Percentiles rank a stretch among this genome's conserved stretches.
These are phyloP conservation scores for Spiraea crenata DNA, from an alignment of 331 rosid species.

Conservation along the genomic window DNA sequence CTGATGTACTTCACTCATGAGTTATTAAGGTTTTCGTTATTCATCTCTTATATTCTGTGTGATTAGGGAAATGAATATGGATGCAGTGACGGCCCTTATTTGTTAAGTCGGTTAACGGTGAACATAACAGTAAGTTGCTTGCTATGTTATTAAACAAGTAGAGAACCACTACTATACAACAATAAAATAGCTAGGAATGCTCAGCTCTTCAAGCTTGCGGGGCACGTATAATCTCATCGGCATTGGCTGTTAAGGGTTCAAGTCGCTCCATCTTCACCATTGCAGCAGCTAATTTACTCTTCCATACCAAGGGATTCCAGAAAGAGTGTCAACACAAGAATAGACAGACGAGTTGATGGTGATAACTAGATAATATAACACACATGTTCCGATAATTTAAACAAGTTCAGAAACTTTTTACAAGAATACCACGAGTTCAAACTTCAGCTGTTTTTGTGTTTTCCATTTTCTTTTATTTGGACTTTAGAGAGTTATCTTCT, in stretches of 20 bases:
- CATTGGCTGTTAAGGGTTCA: conserved; percentile 42
- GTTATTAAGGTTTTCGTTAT: neutral
- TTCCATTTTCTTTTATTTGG: neutral
- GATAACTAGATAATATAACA: neutral
- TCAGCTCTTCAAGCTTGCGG: neutral
- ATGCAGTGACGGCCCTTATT: neutral
- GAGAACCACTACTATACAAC: neutral
- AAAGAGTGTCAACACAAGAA: no score
- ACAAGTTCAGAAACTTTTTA: conserved; percentile 9
- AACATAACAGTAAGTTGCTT: neutral
- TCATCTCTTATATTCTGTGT: neutral
- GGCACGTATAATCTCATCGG: conserved; percentile 41
- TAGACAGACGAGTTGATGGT: neutral
- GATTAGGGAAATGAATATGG: neutral
- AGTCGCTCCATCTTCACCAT: conserved; percentile 75
- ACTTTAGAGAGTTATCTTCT: neutral
- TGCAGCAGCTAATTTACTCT: conserved; percentile 47
- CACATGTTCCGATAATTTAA: conserved; percentile 2
- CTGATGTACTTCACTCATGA: neutral
- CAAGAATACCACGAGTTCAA: neutral
- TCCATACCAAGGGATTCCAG: conserved; percentile 41
- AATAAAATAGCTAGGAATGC: neutral
- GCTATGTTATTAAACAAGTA: neutral
- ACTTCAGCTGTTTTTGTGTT: no score
- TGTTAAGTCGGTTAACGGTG: neutral